Evolutionary conservation across 2,329 filamentous ascomycete species (phyloP).

Genomic region (Colletotrichum paranaense): DNA sequence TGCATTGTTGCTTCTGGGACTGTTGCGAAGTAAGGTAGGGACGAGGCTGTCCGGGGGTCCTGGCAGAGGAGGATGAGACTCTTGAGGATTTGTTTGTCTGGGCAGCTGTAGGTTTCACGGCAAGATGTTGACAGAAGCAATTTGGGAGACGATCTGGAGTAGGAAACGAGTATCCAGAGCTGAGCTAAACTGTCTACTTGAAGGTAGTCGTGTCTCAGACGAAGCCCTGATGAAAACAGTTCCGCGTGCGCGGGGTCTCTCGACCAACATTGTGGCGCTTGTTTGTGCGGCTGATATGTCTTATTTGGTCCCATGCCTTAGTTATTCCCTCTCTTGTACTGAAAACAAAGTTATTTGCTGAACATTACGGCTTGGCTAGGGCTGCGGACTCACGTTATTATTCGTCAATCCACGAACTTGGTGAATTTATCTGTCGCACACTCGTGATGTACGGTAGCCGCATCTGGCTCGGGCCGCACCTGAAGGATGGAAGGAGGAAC

Average conservation of each 20-base stretch:
- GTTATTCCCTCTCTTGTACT: not conserved
- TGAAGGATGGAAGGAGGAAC: not conserved
- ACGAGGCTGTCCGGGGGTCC: no score
- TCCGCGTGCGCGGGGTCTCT: not conserved
- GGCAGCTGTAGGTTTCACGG: accelerated
- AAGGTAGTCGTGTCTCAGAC: not conserved
- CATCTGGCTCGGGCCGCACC: not conserved
- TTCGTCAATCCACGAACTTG: no score
- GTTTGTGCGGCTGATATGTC: not conserved
- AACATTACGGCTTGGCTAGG: not conserved
- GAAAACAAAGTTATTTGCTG: not conserved
- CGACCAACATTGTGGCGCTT: not conserved
- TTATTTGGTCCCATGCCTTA: not conserved
- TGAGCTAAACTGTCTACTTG: not conserved
- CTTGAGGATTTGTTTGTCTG: not conserved
- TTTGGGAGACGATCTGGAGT: not conserved
- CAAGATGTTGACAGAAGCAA: not conserved
- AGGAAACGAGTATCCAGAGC: not conserved
- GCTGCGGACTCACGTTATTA: no score
- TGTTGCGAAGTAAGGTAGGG: not conserved
- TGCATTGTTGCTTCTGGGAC: not conserved
- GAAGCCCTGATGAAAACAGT: not conserved
- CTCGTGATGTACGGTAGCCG: not conserved
- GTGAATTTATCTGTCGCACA: not conserved
- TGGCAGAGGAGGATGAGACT: not conserved